phyloP scores from a whole-genome alignment of 371 early-diverging fungal genomes.

The Gilbertella persicaria region DNA sequence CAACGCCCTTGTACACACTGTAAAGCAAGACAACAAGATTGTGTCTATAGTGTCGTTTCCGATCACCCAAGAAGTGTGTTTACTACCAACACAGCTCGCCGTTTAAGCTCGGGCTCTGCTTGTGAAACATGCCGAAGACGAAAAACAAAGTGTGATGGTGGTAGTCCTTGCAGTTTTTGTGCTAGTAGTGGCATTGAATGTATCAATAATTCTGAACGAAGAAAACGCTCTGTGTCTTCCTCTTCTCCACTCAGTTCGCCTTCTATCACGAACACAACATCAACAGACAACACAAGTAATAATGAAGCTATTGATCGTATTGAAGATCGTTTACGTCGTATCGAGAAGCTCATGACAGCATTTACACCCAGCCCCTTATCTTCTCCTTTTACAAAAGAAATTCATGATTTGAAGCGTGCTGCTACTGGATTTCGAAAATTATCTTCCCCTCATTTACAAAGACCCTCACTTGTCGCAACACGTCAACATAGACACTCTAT shows the following conservation, averaged over 20 bases:
- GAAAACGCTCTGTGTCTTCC: constrained; percentile 23
- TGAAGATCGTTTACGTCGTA: constrained; percentile 40
- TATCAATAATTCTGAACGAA: constrained; percentile 32
- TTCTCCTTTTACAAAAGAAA: constrained; percentile 12
- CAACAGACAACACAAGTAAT: constrained; percentile 8
- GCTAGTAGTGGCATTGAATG: constrained; percentile 34
- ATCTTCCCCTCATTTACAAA: constrained; percentile 27
- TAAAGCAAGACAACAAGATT: constrained; percentile 23
- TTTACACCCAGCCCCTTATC: constrained; percentile 39
- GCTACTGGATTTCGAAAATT: constrained; percentile 23
- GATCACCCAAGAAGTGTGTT: constrained; percentile 35
- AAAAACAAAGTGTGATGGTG: constrained; percentile 57
- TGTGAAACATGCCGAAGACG: constrained; percentile 55
- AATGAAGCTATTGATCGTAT: constrained; percentile 43
- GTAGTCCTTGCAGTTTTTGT: constrained; percentile 50
- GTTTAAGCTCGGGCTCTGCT: constrained; percentile 51
- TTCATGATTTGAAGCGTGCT: constrained; percentile 13
- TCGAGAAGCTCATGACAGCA: constrained; percentile 43
- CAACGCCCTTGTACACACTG: constrained; percentile 32
- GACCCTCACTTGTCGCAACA: neutral
- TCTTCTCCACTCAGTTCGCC: neutral
- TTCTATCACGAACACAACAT: neutral
- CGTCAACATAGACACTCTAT: constrained; percentile 32
- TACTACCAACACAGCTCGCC: constrained; percentile 38
- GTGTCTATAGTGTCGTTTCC: constrained; percentile 33